Base-by-base conservation (phyloP, 2,329 filamentous ascomycete species). In the Stachybotrys chartarum region DNA sequence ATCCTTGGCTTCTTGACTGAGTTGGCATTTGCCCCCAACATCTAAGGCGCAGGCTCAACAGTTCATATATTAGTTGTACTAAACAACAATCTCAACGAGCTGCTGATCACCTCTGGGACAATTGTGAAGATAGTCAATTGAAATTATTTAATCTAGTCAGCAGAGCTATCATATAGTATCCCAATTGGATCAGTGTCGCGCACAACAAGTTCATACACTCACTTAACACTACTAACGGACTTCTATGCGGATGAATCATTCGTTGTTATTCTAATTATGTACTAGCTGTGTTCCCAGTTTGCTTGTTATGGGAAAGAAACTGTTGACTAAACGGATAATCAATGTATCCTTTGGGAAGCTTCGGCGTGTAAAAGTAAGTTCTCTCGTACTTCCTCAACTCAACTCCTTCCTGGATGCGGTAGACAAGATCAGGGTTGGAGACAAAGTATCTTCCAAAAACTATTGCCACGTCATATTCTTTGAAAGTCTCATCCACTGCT, bases 1-100 rank as follows among this genome's bases (percentile, higher is more conserved):
- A 77, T 75, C 6, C 64, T 76, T 17, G 76, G 75, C 0, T 78
- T 77, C 57, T 69, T 69, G 3, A 79, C 78, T 53, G 77, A 80
- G 68, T 63, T 79, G 39, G 72, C 87, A 3, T 89, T 90, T 50
- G 60, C 62, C n/a, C 46, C 61, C 2, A 39, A 32, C 50, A 51
- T 51, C 16, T 51, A 51, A 39, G 12, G 35, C 35, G 35, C 35
- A n/a, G n/a, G n/a, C n/a, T n/a, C n/a, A n/a, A n/a, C n/a, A n/a
- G n/a, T n/a, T n/a, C n/a, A n/a, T n/a, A n/a, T n/a, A n/a, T n/a
- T n/a, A n/a, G n/a, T n/a, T n/a, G n/a, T n/a, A n/a, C n/a, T n/a
- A n/a, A n/a, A n/a, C n/a, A n/a, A n/a, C n/a, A n/a, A n/a, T n/a
- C n/a, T n/a, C n/a, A n/a, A n/a, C n/a, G n/a, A n/a, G n/a, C n/a